These are phyloP conservation scores for Warburgia ugandensis DNA, from an alignment of 164 flowering plant species.

Conservation along the genomic window DNA sequence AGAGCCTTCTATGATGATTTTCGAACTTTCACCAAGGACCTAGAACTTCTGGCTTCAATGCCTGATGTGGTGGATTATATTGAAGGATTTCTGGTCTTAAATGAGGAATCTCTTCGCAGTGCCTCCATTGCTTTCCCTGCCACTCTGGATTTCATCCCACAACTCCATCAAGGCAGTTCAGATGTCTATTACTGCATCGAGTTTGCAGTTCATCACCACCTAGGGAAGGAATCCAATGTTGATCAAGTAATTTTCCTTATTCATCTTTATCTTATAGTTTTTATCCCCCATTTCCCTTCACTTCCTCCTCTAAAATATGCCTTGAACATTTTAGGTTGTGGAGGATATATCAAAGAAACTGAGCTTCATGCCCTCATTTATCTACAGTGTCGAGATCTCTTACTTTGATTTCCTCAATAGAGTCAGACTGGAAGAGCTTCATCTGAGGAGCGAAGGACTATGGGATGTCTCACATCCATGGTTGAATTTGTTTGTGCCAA, in stretches of 20 bases:
- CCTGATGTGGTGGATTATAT: slow-evolving; percentile 24
- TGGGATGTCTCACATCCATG: slow-evolving; percentile 51
- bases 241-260: slow-evolving; percentile 15
- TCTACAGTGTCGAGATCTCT: slow-evolving; percentile 20
- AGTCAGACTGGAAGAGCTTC: slow-evolving; percentile 26
- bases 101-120: slow-evolving; percentile 19
- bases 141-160: slow-evolving; percentile 13
- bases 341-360: slow-evolving; percentile 20
- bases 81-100: slow-evolving; percentile 27
- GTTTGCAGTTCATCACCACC: slow-evolving; percentile 26
- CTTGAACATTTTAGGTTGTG: slow-evolving; percentile 22
- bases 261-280: too few relatives aligned
- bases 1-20: slow-evolving; percentile 33
- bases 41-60: slow-evolving; percentile 24
- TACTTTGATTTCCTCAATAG: slow-evolving; percentile 35
- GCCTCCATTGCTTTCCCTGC: slow-evolving; percentile 22
- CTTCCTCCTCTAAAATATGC: too few relatives aligned
- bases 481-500: slow-evolving; percentile 40
- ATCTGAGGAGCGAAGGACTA: slow-evolving; percentile 21
- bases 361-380: slow-evolving; percentile 17
- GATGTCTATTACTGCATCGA: slow-evolving; percentile 27
- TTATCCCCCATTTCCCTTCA: too few relatives aligned
- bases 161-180: slow-evolving; percentile 15
- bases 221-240: slow-evolving; percentile 12
- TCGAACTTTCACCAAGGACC: slow-evolving; percentile 22